phyloP scores from a whole-genome alignment of 2,329 filamentous ascomycete species.

The Hyphodiscus sp. region DNA sequence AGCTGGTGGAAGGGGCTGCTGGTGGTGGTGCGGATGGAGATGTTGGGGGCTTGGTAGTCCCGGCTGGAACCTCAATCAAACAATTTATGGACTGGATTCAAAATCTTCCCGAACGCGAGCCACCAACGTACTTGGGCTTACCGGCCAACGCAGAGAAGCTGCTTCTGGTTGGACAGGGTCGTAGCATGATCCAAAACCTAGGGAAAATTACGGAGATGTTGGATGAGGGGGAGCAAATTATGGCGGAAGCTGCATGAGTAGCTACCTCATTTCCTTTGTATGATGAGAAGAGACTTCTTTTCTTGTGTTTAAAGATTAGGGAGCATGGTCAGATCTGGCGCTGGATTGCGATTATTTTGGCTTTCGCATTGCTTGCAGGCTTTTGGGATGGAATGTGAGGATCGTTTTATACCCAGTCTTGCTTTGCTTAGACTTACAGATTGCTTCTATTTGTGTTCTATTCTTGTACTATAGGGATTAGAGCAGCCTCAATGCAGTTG shows the following conservation, averaged over 20 bases:
- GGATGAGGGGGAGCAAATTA: constrained; percentile 89
- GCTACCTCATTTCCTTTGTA: constrained; percentile 12
- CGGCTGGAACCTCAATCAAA: constrained; percentile 71
- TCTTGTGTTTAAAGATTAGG: constrained; percentile 13
- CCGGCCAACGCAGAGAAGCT: constrained; percentile 96
- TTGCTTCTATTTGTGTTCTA: constrained; percentile 15
- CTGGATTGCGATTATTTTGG: constrained; percentile 4
- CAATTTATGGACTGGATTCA: constrained; percentile 93
- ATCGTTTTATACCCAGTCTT: constrained; percentile 22
- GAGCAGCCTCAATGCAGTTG: neutral
- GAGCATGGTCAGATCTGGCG: constrained; percentile 5
- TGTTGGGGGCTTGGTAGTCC: constrained; percentile 62
- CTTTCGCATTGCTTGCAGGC: constrained; percentile 7
- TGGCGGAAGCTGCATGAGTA: constrained; percentile 53
- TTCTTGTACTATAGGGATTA: neutral
- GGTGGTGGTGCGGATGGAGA: constrained; percentile 35
- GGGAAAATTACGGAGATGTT: constrained; percentile 79
- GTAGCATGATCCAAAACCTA: constrained; percentile 76
- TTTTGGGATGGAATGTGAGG: constrained; percentile 7
- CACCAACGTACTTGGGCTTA: constrained; percentile 87
- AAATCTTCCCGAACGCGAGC: constrained; percentile 85
- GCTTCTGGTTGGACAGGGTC: constrained; percentile 79
- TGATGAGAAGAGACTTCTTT: constrained; percentile 11
- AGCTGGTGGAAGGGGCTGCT: constrained; percentile 62
- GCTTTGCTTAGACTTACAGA: constrained; percentile 15